These are phyloP conservation scores for Meyerozyma carpophila DNA, from an alignment of 1,139 yeast genomes.

Conservation along the genomic window DNA sequence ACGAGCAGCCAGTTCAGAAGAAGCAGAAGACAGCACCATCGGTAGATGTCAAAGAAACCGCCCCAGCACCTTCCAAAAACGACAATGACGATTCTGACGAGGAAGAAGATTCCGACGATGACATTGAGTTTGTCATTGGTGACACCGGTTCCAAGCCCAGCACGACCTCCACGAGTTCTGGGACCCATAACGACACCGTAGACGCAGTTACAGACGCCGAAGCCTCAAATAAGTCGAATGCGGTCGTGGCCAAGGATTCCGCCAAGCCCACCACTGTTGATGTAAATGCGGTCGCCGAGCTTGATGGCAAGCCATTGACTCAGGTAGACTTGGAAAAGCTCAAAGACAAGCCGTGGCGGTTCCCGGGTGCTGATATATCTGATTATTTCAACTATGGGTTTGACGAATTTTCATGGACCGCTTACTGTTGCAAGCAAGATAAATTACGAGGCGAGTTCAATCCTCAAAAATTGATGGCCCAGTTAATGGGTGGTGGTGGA, in stretches of 20 bases:
- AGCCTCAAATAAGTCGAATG: slow-evolving; percentile 17
- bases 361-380: slow-evolving; percentile 91
- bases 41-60: slow-evolving; percentile 16
- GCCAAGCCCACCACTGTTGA: slow-evolving; percentile 49
- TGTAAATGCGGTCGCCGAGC: slow-evolving; percentile 71
- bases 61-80: slow-evolving; percentile 11
- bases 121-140: slow-evolving; percentile 49
- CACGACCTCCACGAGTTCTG: slow-evolving; percentile 19
- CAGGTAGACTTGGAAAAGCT: slow-evolving; percentile 77
- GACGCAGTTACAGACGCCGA: slow-evolving; percentile 17
- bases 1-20: slow-evolving; percentile 24
- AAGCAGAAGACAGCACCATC: slow-evolving; percentile 13
- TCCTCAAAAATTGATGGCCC: slow-evolving; percentile 48
- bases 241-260: slow-evolving; percentile 29
- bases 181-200: slow-evolving; percentile 14
- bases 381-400: slow-evolving; percentile 96
- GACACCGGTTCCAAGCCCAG: slow-evolving; percentile 28
- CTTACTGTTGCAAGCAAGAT: slow-evolving; percentile 87
- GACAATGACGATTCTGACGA: slow-evolving; percentile 15
- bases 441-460: slow-evolving; percentile 73
- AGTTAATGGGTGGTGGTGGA: slow-evolving; percentile 29
- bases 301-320: slow-evolving; percentile 80
- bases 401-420: slow-evolving; percentile 94
- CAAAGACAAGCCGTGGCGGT: slow-evolving; percentile 96
- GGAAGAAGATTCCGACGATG: slow-evolving; percentile 44